Conservation (phyloP, 768 basidiomycete species). For the Suillus luteus region DNA sequence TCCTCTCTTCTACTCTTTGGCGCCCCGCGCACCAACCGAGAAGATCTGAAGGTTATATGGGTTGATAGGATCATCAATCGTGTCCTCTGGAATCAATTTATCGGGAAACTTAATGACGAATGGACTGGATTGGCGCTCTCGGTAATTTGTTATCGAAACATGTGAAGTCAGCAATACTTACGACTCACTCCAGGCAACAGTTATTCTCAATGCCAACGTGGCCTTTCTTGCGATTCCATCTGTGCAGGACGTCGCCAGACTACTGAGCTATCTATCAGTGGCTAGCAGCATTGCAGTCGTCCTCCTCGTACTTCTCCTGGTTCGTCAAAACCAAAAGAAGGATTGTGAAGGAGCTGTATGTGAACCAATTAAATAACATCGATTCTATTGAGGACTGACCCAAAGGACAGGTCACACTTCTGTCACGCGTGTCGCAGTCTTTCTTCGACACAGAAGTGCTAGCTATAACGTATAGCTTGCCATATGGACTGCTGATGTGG, state of each 20-base stretch:
- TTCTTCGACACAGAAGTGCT: constrained; percentile 28
- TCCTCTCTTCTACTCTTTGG: constrained; percentile 45
- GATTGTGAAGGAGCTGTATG: constrained; percentile 26
- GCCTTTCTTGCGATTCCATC: constrained; percentile 49
- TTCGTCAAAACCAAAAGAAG: constrained; percentile 38
- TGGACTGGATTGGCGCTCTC: constrained; percentile 51
- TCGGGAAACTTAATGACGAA: constrained; percentile 43
- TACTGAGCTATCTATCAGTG: constrained; percentile 38
- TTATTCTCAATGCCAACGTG: constrained; percentile 53
- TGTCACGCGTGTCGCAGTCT: neutral
- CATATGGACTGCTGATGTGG: constrained; percentile 36
- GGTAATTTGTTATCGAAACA: constrained; percentile 32
- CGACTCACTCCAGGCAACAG: constrained; percentile 40
- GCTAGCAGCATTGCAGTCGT: constrained; percentile 36
- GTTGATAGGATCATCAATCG: constrained; percentile 44
- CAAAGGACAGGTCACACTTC: neutral
- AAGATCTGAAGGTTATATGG: constrained; percentile 43
- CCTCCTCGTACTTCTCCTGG: constrained; percentile 37
- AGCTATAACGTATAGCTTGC: constrained; percentile 35
- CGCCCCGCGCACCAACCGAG: constrained; percentile 45
- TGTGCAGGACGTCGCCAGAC: constrained; percentile 33
- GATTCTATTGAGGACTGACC: neutral
- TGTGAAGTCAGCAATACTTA: neutral
- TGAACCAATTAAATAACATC: constrained; percentile 9
- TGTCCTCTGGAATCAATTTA: constrained; percentile 41